These are phyloP conservation scores for Phytopythium cucurbitacearum DNA, from an alignment of 352 stramenopile species.

Conservation along the genomic window DNA sequence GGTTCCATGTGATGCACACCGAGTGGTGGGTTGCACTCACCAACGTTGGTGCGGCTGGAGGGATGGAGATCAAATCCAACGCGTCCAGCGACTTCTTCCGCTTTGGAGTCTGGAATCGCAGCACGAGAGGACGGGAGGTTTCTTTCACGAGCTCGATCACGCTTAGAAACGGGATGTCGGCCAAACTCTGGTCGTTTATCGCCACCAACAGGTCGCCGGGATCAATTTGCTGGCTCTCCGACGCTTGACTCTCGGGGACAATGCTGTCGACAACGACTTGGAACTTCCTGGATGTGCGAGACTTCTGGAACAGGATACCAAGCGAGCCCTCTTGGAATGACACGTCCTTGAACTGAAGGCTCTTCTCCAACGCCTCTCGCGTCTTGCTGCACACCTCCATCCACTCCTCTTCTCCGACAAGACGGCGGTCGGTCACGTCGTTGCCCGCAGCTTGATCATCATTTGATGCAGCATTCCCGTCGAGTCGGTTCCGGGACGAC, in stretches of 20 bases:
- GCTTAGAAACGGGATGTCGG: constrained; percentile 53
- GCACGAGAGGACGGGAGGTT: constrained; percentile 50
- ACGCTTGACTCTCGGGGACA: constrained; percentile 75
- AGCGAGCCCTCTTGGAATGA: constrained; percentile 64
- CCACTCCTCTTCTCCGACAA: constrained; percentile 68
- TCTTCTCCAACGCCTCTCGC: constrained; percentile 48
- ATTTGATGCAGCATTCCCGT: constrained; percentile 8
- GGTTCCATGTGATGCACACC: constrained; percentile 58
- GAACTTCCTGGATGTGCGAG: constrained; percentile 56
- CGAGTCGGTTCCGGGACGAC: constrained; percentile 4
- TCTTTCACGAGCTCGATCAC: constrained; percentile 81
- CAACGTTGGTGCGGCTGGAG: constrained; percentile 54
- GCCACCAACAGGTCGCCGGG: constrained; percentile 69
- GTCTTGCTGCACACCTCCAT: constrained; percentile 62
- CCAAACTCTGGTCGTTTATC: constrained; percentile 69
- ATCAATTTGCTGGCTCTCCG: constrained; percentile 56
- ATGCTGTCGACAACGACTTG: constrained; percentile 78
- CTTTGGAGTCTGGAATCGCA: constrained; percentile 67
- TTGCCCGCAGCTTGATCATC: constrained; percentile 6
- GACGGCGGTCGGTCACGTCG: constrained; percentile 21
- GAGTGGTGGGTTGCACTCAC: constrained; percentile 60
- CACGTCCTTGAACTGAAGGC: constrained; percentile 52
- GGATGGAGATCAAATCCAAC: constrained; percentile 54
- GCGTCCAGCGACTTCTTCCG: constrained; percentile 36
- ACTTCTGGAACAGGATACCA: constrained; percentile 78